phyloP scores from a whole-genome alignment of 495 filamentous ascomycete species.

The Ramalina peruviana region DNA sequence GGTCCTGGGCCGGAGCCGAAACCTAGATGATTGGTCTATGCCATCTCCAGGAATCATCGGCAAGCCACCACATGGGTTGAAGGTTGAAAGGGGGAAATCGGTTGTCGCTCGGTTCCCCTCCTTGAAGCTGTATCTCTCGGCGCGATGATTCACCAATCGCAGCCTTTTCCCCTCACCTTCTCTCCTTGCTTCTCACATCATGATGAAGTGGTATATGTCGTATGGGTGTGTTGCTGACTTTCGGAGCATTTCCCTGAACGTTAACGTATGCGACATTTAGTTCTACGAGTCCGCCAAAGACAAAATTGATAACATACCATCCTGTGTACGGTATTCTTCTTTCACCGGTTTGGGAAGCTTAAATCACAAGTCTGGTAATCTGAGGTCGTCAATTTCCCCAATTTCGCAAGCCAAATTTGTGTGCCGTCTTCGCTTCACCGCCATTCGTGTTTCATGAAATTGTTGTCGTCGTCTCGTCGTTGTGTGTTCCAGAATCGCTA shows the following conservation, averaged over 20 bases:
- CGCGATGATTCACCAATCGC: neutral
- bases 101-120: neutral
- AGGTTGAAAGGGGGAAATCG: neutral
- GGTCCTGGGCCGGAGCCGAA: slow-evolving; percentile 2
- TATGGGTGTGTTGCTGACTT: neutral
- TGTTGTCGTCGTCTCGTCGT: neutral
- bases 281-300: neutral
- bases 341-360: neutral
- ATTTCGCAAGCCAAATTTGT: neutral
- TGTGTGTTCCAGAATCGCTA: neutral
- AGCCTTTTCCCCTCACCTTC: too few species aligned
- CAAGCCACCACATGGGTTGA: slow-evolving; percentile 1
- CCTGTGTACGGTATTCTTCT: neutral
- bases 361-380: too few species aligned
- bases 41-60: slow-evolving; percentile 3
- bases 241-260: neutral
- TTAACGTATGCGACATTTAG: neutral
- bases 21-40: slow-evolving; percentile 4
- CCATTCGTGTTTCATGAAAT: neutral
- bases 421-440: neutral
- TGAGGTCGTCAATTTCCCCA: neutral
- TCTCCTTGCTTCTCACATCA: too few species aligned
- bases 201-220: too few species aligned
- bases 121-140: neutral
- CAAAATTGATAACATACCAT: neutral